Evolutionary conservation across 495 filamentous ascomycete species (phyloP).

Genomic region (Aspergillus bertholletiae): DNA sequence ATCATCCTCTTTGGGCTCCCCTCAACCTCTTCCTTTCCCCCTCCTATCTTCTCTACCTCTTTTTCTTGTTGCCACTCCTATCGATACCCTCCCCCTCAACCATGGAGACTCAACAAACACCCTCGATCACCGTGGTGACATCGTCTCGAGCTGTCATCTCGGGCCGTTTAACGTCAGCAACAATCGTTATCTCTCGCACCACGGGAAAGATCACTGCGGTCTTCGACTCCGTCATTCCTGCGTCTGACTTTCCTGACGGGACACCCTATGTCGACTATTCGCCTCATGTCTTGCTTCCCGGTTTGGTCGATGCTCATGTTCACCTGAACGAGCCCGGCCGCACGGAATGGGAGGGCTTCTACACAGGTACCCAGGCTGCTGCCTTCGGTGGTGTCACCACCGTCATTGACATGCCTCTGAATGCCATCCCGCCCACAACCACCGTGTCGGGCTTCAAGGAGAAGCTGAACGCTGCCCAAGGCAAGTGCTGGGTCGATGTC

Average conservation of each 20-base stretch:
- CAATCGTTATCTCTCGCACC: conserved; percentile 70
- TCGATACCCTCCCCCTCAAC: neutral
- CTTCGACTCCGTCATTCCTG: conserved; percentile 67
- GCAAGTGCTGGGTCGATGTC: conserved; percentile 97
- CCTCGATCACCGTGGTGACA: conserved; percentile 66
- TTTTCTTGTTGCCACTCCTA: neutral
- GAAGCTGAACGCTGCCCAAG: conserved; percentile 80
- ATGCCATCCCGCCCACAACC: conserved; percentile 95
- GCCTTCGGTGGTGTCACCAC: conserved; percentile 98
- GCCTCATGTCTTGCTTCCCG: conserved; percentile 83
- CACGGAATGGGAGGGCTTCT: conserved; percentile 98
- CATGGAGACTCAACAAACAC: conserved; percentile 33
- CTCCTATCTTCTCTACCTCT: neutral
- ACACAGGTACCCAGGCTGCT: conserved; percentile 86
- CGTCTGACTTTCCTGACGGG: conserved; percentile 64
- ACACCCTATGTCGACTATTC: conserved; percentile 79
- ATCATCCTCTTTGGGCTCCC: neutral
- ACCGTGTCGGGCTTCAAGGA: conserved; percentile 77
- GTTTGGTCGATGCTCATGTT: conserved; percentile 94
- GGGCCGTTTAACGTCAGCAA: conserved; percentile 66
- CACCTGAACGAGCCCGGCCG: conserved; percentile 96
- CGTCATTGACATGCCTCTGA: conserved; percentile 96
- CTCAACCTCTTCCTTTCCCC: neutral
- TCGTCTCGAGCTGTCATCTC: conserved; percentile 76
- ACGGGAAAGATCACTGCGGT: conserved; percentile 86